Base-by-base conservation (phyloP, 106 monocot genomes). In the Allium sativum region DNA sequence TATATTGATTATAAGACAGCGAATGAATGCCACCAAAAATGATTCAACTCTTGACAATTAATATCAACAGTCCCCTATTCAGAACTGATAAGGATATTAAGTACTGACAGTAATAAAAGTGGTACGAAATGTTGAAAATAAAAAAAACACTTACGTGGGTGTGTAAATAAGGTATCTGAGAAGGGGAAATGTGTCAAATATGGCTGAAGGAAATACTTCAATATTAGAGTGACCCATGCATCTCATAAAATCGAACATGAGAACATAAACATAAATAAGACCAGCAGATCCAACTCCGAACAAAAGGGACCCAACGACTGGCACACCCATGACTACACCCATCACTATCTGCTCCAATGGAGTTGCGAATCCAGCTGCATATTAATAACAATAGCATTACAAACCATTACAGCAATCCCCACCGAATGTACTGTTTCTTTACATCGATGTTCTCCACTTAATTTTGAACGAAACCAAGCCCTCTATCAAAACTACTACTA, bases 161-260 rank as follows among this genome's bases (percentile, higher is more conserved):
- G 95, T 90, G 68, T 79, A 86, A 76, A 96, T 68, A 62, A 96
- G 72, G 75, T 87, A 90, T 67, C 74, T 73, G 57, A 95, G 84
- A 19, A 76, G 45, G 18, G 95, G 86, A 41, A 73, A 31, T 19
- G 81, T 44, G 31, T 77, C 47, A 62, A 84, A 95, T 21, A 82
- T 67, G 13, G 58, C 14, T 56, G 50, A 21, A 17, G 84, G 71
- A 62, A 82, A 70, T 18, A 82, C 61, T 65, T 82, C 82, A 12
- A 82, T 77, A 54, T 82, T 82, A 45, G 66, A 58, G 62, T 82
- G 77, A 6, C 77, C 82, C 82, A 82, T 74, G 67, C 69, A 74
- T 52, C 77, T 62, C 51, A 82, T 55, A 60, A 70, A 70, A 48
- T 82, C 82, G 42, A 82, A 82, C 43, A 74, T n/a, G 20, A 82